Conservation (phyloP, 768 basidiomycete species). For the Lepiota subincarnata region DNA sequence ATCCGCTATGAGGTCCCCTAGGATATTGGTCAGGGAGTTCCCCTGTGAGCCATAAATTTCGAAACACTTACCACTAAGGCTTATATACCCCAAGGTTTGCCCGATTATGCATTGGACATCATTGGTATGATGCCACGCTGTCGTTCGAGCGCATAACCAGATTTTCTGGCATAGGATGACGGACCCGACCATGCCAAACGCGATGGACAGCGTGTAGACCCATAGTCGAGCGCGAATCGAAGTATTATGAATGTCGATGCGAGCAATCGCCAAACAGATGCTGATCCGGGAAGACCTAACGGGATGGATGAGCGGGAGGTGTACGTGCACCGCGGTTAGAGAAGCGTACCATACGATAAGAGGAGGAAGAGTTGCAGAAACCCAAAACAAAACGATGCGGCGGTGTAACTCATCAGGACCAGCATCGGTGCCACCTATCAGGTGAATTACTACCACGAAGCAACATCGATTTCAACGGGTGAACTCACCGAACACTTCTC, state of each 20-base stretch:
- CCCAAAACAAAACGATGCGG: constrained; percentile 2
- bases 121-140: not conserved
- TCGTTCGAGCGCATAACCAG: not conserved
- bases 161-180: constrained; percentile 1
- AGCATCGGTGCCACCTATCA: not conserved
- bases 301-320: too few relatives aligned
- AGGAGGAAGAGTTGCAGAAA: not conserved
- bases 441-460: too few relatives aligned
- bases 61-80: not conserved
- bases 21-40: not conserved
- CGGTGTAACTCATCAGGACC: not conserved
- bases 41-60: not conserved
- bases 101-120: constrained; percentile 1
- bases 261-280: constrained; percentile 5
- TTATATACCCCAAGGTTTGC: not conserved
- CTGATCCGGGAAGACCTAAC: constrained; percentile 4
- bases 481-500: not conserved
- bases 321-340: too few relatives aligned
- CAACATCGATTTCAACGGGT: not conserved
- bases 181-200: constrained; percentile 3
- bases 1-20: constrained; percentile 5
- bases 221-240: not conserved
- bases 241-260: constrained; percentile 2
- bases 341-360: constrained; percentile 4
- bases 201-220: not conserved